Conservation (phyloP, 768 basidiomycete genomes). For the Daedaleopsis sinensis region DNA sequence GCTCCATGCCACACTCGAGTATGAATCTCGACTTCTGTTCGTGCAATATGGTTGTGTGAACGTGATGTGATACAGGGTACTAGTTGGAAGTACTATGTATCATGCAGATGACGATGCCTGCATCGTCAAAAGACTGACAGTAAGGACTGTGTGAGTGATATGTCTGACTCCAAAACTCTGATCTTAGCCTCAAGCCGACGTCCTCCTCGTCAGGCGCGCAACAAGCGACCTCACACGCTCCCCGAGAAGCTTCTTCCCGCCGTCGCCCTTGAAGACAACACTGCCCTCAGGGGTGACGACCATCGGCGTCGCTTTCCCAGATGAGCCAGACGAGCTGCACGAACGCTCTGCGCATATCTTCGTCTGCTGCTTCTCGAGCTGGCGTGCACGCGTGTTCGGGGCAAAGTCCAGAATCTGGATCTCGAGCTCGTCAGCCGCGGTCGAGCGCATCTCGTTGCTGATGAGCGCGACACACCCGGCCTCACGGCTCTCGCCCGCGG, state of each 20-base stretch:
- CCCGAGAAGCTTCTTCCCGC: neutral
- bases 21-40: no score
- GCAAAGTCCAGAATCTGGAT: neutral
- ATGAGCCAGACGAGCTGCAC: neutral
- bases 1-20: no score
- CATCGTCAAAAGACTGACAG: neutral
- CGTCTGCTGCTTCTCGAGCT: neutral
- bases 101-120: neutral
- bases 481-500: conserved; percentile 40
- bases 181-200: neutral
- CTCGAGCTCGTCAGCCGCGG: neutral
- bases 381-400: neutral
- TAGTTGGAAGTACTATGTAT: neutral
- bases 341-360: neutral
- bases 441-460: neutral
- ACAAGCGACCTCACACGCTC: neutral
- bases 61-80: no score
- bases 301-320: neutral
- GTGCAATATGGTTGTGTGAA: no score
- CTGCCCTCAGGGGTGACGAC: neutral
- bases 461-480: neutral
- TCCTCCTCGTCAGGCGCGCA: neutral
- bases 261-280: neutral
- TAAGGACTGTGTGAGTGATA: neutral
- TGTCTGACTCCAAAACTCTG: neutral